These are phyloP conservation scores for Pythium dissimile DNA, from an alignment of 352 stramenopile genomes.

Conservation along the genomic window DNA sequence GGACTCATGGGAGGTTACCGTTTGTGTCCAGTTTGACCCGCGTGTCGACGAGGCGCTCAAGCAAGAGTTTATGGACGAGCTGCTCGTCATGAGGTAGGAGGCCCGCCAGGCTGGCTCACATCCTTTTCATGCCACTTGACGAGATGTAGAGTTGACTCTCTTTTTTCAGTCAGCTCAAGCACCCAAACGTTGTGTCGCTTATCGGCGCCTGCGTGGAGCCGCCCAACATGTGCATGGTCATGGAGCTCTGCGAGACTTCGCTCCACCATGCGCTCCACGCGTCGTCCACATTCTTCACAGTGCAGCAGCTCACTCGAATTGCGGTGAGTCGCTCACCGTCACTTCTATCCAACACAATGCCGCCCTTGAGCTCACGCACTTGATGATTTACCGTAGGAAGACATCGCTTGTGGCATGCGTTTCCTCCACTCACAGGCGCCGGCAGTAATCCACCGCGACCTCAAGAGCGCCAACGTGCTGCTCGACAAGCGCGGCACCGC, in stretches of 20 bases:
- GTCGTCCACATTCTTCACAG: conserved; percentile 46
- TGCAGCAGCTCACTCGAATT: conserved; percentile 48
- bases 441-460: conserved; percentile 87
- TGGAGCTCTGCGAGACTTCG: conserved; percentile 72
- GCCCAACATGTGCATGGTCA: conserved; percentile 79
- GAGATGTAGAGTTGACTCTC: no score
- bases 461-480: conserved; percentile 90
- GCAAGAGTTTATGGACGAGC: conserved; percentile 91
- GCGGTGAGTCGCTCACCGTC: conserved; percentile 24
- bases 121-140: no score
- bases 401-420: conserved; percentile 80
- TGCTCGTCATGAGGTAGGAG: conserved; percentile 87
- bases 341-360: background rate
- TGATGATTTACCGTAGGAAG: conserved; percentile 28
- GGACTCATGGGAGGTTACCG: no score
- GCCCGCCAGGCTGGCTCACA: background rate
- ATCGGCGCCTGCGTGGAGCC: conserved; percentile 72
- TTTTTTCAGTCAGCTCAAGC: conserved; percentile 46
- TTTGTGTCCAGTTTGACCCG: conserved; percentile 78
- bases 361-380: background rate
- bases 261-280: conserved; percentile 61
- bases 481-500: conserved; percentile 57
- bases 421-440: conserved; percentile 84
- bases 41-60: conserved; percentile 82
- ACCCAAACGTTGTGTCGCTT: conserved; percentile 75